Evolutionary conservation across 1,139 yeast species (phyloP).

Genomic region (Starmera stellimalicola): DNA sequence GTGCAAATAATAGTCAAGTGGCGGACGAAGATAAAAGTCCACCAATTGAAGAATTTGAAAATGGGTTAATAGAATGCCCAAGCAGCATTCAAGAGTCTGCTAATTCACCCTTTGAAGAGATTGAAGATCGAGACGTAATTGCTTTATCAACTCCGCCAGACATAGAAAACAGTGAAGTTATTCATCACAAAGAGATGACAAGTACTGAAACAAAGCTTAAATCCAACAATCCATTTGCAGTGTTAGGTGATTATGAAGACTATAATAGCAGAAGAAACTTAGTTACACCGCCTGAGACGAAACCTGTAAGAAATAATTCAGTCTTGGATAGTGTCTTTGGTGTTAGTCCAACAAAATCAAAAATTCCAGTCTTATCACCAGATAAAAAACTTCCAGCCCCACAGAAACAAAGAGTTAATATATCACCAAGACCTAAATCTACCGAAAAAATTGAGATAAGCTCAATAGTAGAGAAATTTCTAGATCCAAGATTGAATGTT

Average conservation of each 20-base stretch:
- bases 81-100: neutral
- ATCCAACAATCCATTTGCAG: no score
- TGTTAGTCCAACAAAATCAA: neutral
- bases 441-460: neutral
- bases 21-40: neutral
- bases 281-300: no score
- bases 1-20: neutral
- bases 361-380: neutral
- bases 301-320: conserved; percentile 6
- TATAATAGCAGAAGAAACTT: no score
- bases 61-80: neutral
- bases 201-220: no score
- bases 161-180: no score
- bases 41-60: neutral
- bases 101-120: neutral
- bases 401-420: neutral
- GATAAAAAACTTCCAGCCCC: neutral
- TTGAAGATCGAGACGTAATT: no score
- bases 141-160: no score
- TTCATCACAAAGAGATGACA: no score
- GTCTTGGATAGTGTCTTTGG: conserved; percentile 3
- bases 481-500: neutral
- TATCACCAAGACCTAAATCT: neutral
- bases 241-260: no score
- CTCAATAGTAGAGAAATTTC: conserved; percentile 2